phyloP scores from a whole-genome alignment of 345 rosid species.

The Salix dunnii region DNA sequence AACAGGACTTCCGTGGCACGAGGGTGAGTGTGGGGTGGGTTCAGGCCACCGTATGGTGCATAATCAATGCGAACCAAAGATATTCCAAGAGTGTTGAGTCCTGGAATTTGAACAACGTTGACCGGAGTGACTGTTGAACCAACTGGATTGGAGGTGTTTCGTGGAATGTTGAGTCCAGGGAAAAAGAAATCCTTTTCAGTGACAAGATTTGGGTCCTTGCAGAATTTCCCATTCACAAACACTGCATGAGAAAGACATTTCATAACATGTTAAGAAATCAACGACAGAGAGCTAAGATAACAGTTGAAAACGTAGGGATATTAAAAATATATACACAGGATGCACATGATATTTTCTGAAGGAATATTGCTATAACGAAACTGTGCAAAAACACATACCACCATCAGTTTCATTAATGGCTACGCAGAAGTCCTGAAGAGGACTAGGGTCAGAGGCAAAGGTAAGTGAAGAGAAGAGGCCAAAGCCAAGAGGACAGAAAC shows the following conservation, averaged over 20 bases:
- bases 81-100: constrained; percentile 15
- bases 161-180: neutral
- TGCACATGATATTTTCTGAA: neutral
- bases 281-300: neutral
- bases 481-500: neutral
- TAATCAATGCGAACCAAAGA: neutral
- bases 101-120: neutral
- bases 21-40: constrained; percentile 2
- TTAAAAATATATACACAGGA: neutral
- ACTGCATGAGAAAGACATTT: neutral
- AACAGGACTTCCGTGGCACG: neutral
- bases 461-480: neutral
- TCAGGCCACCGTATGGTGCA: neutral
- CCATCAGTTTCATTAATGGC: neutral
- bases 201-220: constrained; percentile 9
- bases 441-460: constrained; percentile 7
- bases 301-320: neutral
- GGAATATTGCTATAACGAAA: no score
- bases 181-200: neutral
- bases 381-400: neutral
- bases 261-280: neutral
- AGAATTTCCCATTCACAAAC: constrained; percentile 6
- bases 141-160: neutral
- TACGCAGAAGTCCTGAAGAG: constrained; percentile 18
- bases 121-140: neutral